Evolutionary conservation across 148 eudicot genomes (phyloP), one percentile per base, ranked within the genome.

Genomic region (Pharnaceum exiguum): DNA sequence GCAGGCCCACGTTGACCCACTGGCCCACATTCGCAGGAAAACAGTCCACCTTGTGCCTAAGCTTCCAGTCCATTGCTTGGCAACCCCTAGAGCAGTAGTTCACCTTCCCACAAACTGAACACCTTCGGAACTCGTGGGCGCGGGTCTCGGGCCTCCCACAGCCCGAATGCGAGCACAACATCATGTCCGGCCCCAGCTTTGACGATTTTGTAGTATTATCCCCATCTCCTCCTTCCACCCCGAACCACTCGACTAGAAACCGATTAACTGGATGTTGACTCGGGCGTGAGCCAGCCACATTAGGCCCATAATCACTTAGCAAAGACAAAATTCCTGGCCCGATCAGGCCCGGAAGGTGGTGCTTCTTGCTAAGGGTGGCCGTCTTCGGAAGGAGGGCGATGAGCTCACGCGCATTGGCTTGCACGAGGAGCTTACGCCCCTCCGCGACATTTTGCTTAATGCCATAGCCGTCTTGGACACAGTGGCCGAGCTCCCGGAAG

Each of bases 401-500:
- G 1, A 91, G 82, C 81, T 91, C 98, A 23, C 90, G 87, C 3
- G 98, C 94, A 81, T 91, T 91, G 39, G 98, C 98, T 36, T 82
- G 96, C 50, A 91, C 87, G 0, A 91, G 74, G 49, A 91, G 87
- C 0, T 90, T 83, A 4, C 96, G 83, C 0, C 98, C 98, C 42
- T 87, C 96, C 7, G 84, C 51, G 27, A 87, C 52, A 82, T 83
- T 91, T 13, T 79, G 93, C 15, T 78, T 80, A 13, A 91, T 94
- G 42, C 98, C 98, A 67, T 91, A 91, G n/a, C 98, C 98, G 76
- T 91, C 98, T 45, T 91, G 98, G 0, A 91, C 84, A 44, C 96
- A 91, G 67, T 91, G 98, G 15, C 98, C 98, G 2, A 91, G 84
- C 72, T 91, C 98, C 0, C 98, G 81, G 21, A 91, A 74, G 0